Percentiles rank a stretch among this genome's conserved stretches.
These are phyloP conservation scores for Nevesoporus exiguus DNA, from an alignment of 768 basidiomycete species.

Conservation along the genomic window DNA sequence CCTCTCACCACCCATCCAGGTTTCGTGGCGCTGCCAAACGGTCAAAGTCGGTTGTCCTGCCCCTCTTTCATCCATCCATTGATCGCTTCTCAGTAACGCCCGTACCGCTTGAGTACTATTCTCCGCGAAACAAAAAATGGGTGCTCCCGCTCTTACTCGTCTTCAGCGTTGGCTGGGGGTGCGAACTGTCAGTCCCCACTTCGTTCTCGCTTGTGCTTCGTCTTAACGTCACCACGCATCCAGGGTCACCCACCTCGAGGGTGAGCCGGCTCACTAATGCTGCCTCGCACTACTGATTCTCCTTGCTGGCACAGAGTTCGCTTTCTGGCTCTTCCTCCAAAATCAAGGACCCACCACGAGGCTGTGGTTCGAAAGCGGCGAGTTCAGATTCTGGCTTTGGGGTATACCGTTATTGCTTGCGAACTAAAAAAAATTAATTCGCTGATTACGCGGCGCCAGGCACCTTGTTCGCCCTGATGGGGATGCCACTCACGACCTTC, in stretches of 20 bases:
- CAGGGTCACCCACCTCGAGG: conserved; percentile 82
- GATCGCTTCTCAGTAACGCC: conserved; percentile 46
- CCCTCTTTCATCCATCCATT: not conserved
- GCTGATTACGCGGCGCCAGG: conserved; percentile 38
- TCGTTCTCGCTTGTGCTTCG: not conserved
- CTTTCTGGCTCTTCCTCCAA: conserved; percentile 81
- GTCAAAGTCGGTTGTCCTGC: conserved; percentile 10
- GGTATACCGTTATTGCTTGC: conserved; percentile 37
- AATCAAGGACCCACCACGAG: conserved; percentile 70
- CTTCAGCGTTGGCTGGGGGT: conserved; percentile 69
- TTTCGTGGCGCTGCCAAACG: conserved; percentile 8
- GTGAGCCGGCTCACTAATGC: conserved; percentile 31
- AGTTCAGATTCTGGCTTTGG: conserved; percentile 68
- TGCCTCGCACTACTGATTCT: conserved; percentile 4
- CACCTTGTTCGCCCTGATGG: conserved; percentile 59
- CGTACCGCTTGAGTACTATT: conserved; percentile 53
- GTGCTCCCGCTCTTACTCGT: conserved; percentile 69
- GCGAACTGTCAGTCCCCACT: conserved; percentile 56
- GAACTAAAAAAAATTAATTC: conserved; percentile 1
- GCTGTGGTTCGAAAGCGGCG: conserved; percentile 78
- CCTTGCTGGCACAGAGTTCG: conserved; percentile 49
- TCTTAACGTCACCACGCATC: not conserved
- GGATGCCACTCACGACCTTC: conserved; percentile 69
- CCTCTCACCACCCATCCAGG: conserved; percentile 12
- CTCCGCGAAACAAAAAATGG: conserved; percentile 42